These are phyloP conservation scores for Panaeolus cyanescens DNA, from an alignment of 768 basidiomycete species.

Conservation along the genomic window DNA sequence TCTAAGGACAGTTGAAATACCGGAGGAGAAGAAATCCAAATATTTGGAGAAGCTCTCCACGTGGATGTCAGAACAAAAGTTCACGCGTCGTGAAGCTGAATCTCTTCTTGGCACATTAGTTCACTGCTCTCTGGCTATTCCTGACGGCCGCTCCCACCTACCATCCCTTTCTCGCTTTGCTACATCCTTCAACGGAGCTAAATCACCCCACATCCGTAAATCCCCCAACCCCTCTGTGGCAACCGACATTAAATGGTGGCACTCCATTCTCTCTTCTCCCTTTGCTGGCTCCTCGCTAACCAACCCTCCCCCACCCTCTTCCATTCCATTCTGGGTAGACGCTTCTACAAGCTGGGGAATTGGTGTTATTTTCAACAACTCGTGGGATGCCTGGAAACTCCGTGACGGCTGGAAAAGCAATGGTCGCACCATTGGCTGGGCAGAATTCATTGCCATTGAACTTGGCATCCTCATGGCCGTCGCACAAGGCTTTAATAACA, in stretches of 20 bases:
- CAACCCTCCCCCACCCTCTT: conserved; percentile 11
- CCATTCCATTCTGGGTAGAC: conserved; percentile 29
- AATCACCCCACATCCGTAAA: conserved; percentile 13
- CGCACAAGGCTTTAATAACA: conserved; percentile 12
- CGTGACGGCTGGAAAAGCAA: conserved; percentile 23
- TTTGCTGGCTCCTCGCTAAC: conserved; percentile 16
- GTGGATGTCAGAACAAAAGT: conserved; percentile 13
- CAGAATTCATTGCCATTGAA: conserved; percentile 41
- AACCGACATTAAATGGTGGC: conserved; percentile 31
- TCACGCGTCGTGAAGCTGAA: conserved; percentile 22
- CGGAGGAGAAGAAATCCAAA: conserved; percentile 26
- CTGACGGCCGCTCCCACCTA: conserved; percentile 28
- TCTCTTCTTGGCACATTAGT: conserved; percentile 34
- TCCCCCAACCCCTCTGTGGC: conserved; percentile 15
- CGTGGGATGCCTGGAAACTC: conserved; percentile 36
- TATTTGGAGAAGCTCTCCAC: conserved; percentile 24
- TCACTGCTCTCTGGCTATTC: conserved; percentile 33
- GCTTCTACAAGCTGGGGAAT: conserved; percentile 39
- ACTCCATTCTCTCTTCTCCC: not conserved
- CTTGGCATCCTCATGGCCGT: conserved; percentile 28
- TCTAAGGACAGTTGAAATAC: conserved; percentile 29
- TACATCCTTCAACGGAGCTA: conserved; percentile 18
- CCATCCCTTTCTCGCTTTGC: conserved; percentile 28
- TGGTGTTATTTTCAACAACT: conserved; percentile 28
- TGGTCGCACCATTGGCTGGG: conserved; percentile 41